Percentiles rank a stretch among this genome's conserved stretches.
Evolutionary conservation across 2,329 filamentous ascomycete species (phyloP).

Genomic region (Pestalotiopsis fici): DNA sequence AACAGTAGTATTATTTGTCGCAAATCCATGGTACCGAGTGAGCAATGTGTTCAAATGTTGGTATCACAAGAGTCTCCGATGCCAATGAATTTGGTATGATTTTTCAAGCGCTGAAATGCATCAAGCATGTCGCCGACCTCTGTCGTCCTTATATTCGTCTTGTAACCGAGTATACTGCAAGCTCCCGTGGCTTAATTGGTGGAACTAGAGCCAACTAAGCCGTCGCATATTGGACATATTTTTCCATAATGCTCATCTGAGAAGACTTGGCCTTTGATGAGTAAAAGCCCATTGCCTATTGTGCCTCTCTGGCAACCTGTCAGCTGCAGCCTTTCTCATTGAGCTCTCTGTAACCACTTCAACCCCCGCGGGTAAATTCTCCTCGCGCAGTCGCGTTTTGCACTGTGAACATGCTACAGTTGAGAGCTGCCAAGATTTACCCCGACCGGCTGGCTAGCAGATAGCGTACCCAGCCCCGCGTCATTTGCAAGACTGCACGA

Average conservation of each 20-base stretch:
- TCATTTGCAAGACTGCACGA: no score
- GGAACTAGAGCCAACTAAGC: background rate
- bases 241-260: background rate
- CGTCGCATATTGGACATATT: background rate
- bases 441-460: no score
- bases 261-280: background rate
- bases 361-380: no score
- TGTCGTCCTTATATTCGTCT: background rate
- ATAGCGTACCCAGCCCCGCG: no score
- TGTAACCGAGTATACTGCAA: background rate
- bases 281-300: background rate
- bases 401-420: no score
- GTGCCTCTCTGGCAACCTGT: background rate
- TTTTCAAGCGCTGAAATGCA: background rate
- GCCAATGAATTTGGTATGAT: background rate
- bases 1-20: background rate
- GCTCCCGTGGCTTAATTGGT: background rate
- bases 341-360: no score
- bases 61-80: no score
- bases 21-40: background rate
- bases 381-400: no score
- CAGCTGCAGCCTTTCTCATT: background rate
- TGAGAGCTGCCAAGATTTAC: no score
- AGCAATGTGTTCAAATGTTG: background rate
- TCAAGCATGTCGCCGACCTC: background rate